Evolutionary conservation across 352 stramenopile species (phyloP).

Genomic region (Elongisporangium undulatum): DNA sequence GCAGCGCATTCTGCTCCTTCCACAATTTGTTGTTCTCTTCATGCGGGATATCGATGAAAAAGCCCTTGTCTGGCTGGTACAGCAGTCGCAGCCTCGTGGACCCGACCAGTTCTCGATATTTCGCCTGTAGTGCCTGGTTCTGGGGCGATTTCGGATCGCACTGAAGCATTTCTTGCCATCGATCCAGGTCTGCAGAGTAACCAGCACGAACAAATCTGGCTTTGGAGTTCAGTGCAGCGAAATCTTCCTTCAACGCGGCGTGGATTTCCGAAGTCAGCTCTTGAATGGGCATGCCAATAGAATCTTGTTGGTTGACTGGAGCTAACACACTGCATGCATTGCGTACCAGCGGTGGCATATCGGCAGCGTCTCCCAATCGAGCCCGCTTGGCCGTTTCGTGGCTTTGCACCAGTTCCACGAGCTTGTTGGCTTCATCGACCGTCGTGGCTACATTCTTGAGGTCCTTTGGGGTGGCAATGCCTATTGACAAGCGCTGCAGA

Average conservation of each 20-base stretch:
- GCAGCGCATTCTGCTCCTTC: constrained; percentile 15
- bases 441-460: constrained; percentile 61
- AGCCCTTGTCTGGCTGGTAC: constrained; percentile 59
- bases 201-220: constrained; percentile 50
- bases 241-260: constrained; percentile 56
- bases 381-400: constrained; percentile 15
- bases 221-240: constrained; percentile 52
- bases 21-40: constrained; percentile 50
- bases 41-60: constrained; percentile 62
- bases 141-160: constrained; percentile 33
- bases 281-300: constrained; percentile 13
- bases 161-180: constrained; percentile 45
- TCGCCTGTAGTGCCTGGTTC: constrained; percentile 41
- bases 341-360: constrained; percentile 23
- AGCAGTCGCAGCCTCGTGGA: constrained; percentile 56
- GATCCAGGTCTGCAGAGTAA: constrained; percentile 56
- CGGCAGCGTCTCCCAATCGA: background rate
- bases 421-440: constrained; percentile 37
- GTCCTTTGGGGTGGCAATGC: constrained; percentile 60
- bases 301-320: no score
- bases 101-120: constrained; percentile 50
- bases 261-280: constrained; percentile 36
- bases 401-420: constrained; percentile 24
- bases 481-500: constrained; percentile 56
- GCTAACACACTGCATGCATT: constrained; percentile 11